Percentiles rank a stretch among this genome's conserved stretches.
Evolutionary conservation across 2,329 filamentous ascomycete species (phyloP).

Genomic region (Fusarium longipes): DNA sequence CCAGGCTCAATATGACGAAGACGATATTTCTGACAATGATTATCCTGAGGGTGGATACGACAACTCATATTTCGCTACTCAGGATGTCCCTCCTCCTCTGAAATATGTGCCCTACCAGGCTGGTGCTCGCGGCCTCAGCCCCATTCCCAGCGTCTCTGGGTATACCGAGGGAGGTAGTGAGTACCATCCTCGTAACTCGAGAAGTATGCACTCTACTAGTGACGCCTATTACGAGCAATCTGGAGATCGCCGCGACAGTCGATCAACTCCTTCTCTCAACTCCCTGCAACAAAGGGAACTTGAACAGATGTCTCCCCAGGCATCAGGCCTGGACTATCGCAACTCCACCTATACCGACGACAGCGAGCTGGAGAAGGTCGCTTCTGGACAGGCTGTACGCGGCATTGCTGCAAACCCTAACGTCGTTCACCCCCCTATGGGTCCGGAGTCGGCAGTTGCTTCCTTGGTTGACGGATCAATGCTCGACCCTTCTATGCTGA

Average conservation of each 20-base stretch:
- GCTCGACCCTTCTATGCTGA: constrained; percentile 73
- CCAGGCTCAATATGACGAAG: constrained; percentile 58
- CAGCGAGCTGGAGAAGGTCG: constrained; percentile 68
- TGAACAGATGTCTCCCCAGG: constrained; percentile 64
- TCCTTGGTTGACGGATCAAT: constrained; percentile 83
- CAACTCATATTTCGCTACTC: constrained; percentile 65
- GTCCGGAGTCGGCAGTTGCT: constrained; percentile 89
- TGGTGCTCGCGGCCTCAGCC: constrained; percentile 80
- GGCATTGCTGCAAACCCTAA: constrained; percentile 79
- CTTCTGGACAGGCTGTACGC: constrained; percentile 76
- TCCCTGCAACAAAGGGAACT: constrained; percentile 61
- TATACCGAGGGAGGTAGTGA: constrained; percentile 78
- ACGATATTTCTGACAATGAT: constrained; percentile 49
- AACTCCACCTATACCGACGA: constrained; percentile 63
- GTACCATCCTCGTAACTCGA: constrained; percentile 67
- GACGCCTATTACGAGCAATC: constrained; percentile 71
- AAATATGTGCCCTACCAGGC: constrained; percentile 76
- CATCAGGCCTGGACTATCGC: constrained; percentile 66
- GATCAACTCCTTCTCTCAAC: constrained; percentile 50
- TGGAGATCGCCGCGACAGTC: constrained; percentile 50
- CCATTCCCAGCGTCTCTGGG: constrained; percentile 92
- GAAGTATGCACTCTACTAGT: constrained; percentile 60
- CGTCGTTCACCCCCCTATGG: constrained; percentile 77
- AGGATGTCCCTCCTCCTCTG: constrained; percentile 72
- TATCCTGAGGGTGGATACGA: constrained; percentile 57